Evolutionary conservation across 2,329 filamentous ascomycete species (phyloP).

Genomic region (Aspergillus fijiensis): DNA sequence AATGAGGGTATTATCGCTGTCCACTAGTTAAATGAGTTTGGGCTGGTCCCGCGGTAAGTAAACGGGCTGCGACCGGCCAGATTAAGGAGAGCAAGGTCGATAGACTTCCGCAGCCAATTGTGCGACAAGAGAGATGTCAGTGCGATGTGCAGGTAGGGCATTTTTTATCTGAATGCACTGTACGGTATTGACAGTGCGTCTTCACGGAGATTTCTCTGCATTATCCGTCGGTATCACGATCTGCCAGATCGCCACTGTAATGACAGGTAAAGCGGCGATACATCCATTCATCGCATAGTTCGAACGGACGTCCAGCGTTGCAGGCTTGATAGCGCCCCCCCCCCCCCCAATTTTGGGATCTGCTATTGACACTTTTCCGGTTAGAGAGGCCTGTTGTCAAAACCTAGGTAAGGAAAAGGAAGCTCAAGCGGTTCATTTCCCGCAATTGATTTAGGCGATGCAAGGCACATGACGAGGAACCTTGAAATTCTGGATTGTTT

Average conservation of each 20-base stretch:
- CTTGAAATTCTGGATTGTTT: neutral
- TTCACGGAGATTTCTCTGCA: too few relatives aligned
- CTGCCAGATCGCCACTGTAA: too few relatives aligned
- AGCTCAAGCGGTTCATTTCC: neutral
- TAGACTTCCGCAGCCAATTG: neutral
- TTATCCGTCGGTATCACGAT: too few relatives aligned
- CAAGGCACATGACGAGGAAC: constrained; percentile 5
- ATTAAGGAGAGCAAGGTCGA: neutral
- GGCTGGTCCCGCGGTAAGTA: neutral
- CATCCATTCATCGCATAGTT: too few relatives aligned
- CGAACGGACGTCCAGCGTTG: too few relatives aligned
- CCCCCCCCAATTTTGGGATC: neutral
- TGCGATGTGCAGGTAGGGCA: too few relatives aligned
- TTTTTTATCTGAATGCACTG: too few relatives aligned
- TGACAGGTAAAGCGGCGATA: too few relatives aligned
- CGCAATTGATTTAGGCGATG: constrained; percentile 1
- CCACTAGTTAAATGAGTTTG: constrained; percentile 5
- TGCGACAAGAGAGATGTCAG: too few relatives aligned
- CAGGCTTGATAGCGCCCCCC: neutral
- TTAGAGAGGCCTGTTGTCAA: neutral
- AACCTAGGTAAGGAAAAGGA: constrained; percentile 6
- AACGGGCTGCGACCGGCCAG: neutral
- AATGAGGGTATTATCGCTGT: neutral
- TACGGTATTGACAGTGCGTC: too few relatives aligned
- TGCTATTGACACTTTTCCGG: constrained; percentile 1